Evolutionary conservation across 192 early-diverging fungal genomes (phyloP).

Genomic region (Gonapodya sp.): DNA sequence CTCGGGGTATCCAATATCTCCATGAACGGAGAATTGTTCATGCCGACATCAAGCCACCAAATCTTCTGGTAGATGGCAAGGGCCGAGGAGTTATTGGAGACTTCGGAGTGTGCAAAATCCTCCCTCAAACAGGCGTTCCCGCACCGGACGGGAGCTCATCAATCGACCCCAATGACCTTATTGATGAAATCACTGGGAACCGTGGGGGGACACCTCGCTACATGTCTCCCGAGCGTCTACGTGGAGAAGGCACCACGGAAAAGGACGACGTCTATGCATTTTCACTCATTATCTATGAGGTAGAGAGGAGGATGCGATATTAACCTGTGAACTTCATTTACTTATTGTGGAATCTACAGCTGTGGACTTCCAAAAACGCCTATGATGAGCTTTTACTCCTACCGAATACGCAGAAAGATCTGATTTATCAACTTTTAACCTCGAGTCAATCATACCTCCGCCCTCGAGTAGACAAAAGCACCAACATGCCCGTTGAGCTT

Average conservation of each 20-base stretch:
- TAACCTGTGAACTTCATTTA: not conserved
- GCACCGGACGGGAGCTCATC: not conserved
- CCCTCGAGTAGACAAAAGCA: not conserved
- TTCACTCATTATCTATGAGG: not conserved
- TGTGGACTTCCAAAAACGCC: not conserved
- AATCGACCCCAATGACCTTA: not conserved
- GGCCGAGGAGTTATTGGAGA: constrained; percentile 1
- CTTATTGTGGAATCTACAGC: not conserved
- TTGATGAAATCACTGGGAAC: constrained; percentile 1
- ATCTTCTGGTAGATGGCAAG: not conserved
- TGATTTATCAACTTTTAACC: not conserved
- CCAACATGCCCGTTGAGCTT: not conserved
- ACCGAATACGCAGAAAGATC: not conserved
- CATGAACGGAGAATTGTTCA: not conserved
- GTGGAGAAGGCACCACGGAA: not conserved
- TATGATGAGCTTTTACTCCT: not conserved
- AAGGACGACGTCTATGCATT: not conserved
- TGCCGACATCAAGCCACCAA: not conserved
- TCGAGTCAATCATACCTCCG: not conserved
- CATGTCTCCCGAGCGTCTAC: not conserved
- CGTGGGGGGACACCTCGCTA: not conserved
- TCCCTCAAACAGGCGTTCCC: not conserved
- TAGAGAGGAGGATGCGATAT: not conserved
- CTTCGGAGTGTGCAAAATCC: not conserved
- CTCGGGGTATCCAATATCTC: not conserved